Percentiles rank a stretch among this genome's conserved stretches.
Conservation (phyloP, 805 yeast genomes). For the Limtongia smithiae region DNA sequence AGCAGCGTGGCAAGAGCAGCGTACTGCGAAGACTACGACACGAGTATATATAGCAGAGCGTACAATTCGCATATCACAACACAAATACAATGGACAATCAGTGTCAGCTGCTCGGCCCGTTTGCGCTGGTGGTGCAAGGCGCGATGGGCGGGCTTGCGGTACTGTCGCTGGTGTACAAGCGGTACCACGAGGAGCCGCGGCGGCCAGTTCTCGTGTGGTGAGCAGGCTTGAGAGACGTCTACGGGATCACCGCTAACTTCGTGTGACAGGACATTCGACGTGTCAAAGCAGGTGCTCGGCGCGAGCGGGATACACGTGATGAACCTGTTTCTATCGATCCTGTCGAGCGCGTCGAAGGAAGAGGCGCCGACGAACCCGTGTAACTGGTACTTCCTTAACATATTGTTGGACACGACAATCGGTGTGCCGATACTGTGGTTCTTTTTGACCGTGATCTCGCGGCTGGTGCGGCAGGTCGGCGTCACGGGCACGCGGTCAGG, state of each 20-base stretch:
- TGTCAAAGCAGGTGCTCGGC: conserved; percentile 83
- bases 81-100: conserved; percentile 31
- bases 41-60: too few species aligned
- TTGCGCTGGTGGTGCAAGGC: conserved; percentile 74
- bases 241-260: background rate
- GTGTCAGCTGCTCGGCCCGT: conserved; percentile 78
- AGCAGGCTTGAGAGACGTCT: background rate
- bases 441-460: conserved; percentile 49
- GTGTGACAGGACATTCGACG: conserved; percentile 55
- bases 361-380: conserved; percentile 64
- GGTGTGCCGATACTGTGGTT: conserved; percentile 82
- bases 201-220: conserved; percentile 86
- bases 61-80: too few species aligned
- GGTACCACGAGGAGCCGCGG: conserved; percentile 76
- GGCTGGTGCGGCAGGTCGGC: conserved; percentile 43
- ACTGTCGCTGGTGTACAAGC: conserved; percentile 66
- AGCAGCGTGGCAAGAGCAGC: too few species aligned
- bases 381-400: conserved; percentile 85
- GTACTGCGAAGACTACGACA: too few species aligned
- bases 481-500: conserved; percentile 47
- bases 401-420: conserved; percentile 85
- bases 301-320: conserved; percentile 78
- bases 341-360: conserved; percentile 39
- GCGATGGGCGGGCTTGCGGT: conserved; percentile 74
- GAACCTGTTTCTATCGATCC: conserved; percentile 66